Conservation (phyloP, 345 rosid species). For the Eucalyptus erythrocorys region DNA sequence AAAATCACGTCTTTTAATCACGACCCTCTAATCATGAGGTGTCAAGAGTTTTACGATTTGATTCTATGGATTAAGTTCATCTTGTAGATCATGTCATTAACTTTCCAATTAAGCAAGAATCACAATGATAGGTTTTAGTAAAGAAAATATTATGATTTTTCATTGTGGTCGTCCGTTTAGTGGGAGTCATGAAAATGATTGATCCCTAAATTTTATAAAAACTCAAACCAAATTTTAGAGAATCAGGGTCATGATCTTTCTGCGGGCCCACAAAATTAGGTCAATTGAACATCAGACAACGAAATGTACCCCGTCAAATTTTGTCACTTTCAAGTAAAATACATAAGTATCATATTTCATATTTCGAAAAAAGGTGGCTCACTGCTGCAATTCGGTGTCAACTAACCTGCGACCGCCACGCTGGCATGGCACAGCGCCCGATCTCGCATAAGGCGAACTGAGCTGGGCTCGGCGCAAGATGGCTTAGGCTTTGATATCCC, state of each 20-base stretch:
- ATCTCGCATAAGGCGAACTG: neutral
- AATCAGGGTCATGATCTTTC: neutral
- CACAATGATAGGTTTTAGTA: neutral
- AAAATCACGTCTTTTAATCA: too few species aligned
- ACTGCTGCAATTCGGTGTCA: neutral
- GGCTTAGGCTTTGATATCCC: neutral
- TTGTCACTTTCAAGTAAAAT: neutral
- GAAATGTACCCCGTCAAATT: neutral
- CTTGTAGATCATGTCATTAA: neutral
- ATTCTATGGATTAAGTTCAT: neutral
- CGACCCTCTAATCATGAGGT: neutral
- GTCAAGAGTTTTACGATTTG: neutral
- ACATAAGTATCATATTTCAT: neutral
- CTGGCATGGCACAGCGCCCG: neutral
- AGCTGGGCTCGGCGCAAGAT: neutral
- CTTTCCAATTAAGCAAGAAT: neutral
- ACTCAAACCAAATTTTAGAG: neutral
- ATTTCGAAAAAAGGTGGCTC: neutral
- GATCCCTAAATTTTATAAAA: neutral
- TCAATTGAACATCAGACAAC: neutral
- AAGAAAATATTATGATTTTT: neutral
- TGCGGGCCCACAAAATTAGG: neutral
- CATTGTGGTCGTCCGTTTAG: too few species aligned
- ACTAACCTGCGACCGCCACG: too few species aligned
- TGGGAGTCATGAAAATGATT: fast-evolving